Base-by-base conservation (phyloP, 2,329 filamentous ascomycete species). In the Colletotrichum simmondsii region DNA sequence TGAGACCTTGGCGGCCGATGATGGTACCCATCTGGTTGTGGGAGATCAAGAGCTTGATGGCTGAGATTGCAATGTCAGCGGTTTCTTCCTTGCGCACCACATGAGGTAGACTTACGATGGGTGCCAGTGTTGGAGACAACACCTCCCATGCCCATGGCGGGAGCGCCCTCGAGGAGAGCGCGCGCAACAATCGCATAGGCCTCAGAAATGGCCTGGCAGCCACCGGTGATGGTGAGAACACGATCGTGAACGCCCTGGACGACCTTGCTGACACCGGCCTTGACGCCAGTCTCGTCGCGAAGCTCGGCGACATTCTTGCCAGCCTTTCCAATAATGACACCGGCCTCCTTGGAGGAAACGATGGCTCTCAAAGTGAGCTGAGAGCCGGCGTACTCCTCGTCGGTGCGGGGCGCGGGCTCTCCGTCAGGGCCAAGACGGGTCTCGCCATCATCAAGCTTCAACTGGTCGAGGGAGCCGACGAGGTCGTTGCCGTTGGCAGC, bases 21-120 rank as follows among this genome's bases (percentile, higher is more conserved):
- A 99, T 98, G 79, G 97, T 99, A 75, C 97, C 97, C 97, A 99
- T 99, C 86, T 99, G 97, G 84, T 98, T 98, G 87, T 99, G 96
- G 42, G 97, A 99, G 84, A 99, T 98, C 82, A 99, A 92, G 37
- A 99, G 92, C 81, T 98, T 98, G 83, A 99, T 94, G 74, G 97
- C 97, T 99, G 77, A 26, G 74, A 53, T 22, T 49, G 32, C 12
- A 7, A 14, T 24, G 71, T 81, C 76, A 83, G 72, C 22, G n/a
- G 24, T 3, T 11, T 30, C 26, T n/a, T n/a, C 1, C 14, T 53
- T 24, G 42, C 8, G 16, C 12, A 30, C 22, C 24, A n/a, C 53
- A 30, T 60, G 19, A 19, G 46, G 28, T 62, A 59, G 68, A 89
- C 94, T 85, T 92, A 99, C 97, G 95, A 83, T 98, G 97, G 78